Base-by-base conservation (phyloP, 208 protist genomes). In the Leishmania amazonensis region DNA sequence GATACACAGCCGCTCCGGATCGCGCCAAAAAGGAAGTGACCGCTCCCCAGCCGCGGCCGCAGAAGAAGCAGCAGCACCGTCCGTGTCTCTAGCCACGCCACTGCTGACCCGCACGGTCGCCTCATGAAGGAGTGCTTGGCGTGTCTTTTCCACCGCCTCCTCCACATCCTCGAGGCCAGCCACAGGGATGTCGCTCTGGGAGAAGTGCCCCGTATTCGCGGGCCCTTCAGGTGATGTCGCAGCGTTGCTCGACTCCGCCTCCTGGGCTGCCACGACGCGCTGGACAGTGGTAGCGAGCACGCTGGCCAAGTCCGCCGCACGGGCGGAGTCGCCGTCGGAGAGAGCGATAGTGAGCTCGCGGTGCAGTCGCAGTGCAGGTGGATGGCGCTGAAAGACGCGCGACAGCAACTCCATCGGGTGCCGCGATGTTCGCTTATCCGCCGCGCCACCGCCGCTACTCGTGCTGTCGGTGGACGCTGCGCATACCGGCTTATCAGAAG, bases 261-360 rank as follows among this genome's bases (percentile, higher is more conserved):
- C 76, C 8, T 57, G 54, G 2, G 77, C 45, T 1, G 75, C 64
- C 3, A 64, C 31, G 0, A 90, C 78, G 17, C 88, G 87, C 58
- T 83, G 84, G 7, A 97, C 87, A 0, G 85, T 88, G 40, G 81
- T 35, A 24, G 94, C 94, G 0, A 97, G 88, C 1, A 91, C 85
- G 40, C 83, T 81, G 1, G 94, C 94, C 38, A 95, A 78, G 60
- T 97, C 94, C 1, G 91, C 87, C 17, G 94, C 89, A 7, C 78
- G 79, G 19, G 87, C 85, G 2, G 89, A 84, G 57, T 97, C 90
- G 28, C 94, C 94, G 19, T 81, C 67, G 6, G 94, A 87, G 28
- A 97, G 67, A n/a, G 83, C 81, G 35, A 93, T 88, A 1, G 90
- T 96, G 47, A 97, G 85, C 77, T 95, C 93, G 0, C 88, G 88